Evolutionary conservation across 73 alveolate genomes (phyloP), one percentile per base, ranked within the genome.

Genomic region (Paramecium primaurelia): DNA sequence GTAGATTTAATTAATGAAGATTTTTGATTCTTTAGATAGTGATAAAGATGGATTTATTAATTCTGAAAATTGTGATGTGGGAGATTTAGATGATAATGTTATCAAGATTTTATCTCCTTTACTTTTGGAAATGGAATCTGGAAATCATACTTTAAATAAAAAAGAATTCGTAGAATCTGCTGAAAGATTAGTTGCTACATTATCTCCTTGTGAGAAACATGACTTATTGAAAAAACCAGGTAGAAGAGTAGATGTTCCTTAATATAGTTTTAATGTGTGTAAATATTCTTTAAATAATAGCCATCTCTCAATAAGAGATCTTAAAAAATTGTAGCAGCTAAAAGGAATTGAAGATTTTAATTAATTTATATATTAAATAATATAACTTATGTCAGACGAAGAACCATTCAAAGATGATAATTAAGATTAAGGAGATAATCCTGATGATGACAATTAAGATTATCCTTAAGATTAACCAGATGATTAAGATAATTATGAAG

Each of bases 381-480:
- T 73, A 73, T 73, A 73, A 73, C 87, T 73, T 73, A 73, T 73
- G 87, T 73, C 87, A 30, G 87, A 73, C 87, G 87, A 40, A 32
- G 87, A 38, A 6, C 37, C 54, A 2, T 14, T 4, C 14, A 73
- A 73, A 73, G 59, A 73, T n/a, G 87, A 73, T 16, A 42, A 34
- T 16, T 7, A 16, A 8, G 49, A 11, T 30, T 6, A 30, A 30
- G 68, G 59, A 47, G 59, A 47, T 47, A 47, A 38, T 38, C 47
- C 47, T n/a, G 69, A 54, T 16, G 14, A 54, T 3, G 69, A 49
- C 22, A 38, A 71, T 34, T 1, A 71, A 32, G 86, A 71, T 38
- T n/a, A 40, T 10, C 49, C 49, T 34, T 1, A 71, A 32, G 86
- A 71, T 38, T n/a, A 40, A 2, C 49, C 49, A 8, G 16, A 40